A percentile compares a stretch with the other conserved stretches of the same genome.
Evolutionary conservation across 2,329 filamentous ascomycete species (phyloP).

Genomic region (Hansfordia pulvinata): DNA sequence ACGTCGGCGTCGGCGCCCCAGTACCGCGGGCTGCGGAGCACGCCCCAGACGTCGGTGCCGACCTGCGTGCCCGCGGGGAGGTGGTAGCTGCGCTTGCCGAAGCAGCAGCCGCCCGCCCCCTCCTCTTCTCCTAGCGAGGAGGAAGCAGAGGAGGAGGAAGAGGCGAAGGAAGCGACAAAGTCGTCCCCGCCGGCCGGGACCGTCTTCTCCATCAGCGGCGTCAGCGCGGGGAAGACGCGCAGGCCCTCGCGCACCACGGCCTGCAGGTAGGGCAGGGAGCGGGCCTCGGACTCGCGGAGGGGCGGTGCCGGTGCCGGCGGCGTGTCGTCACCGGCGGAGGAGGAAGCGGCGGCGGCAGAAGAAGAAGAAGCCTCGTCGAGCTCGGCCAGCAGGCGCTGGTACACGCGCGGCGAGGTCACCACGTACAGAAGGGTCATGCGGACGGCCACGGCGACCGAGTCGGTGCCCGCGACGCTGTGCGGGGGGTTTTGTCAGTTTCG

Average conservation of each 20-base stretch:
- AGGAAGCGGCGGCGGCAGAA: not conserved
- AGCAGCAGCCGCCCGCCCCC: not conserved
- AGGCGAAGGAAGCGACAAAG: not conserved
- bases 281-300: conserved; percentile 6
- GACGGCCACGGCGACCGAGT: conserved; percentile 5
- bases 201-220: conserved; percentile 4
- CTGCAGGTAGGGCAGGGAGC: conserved; percentile 6
- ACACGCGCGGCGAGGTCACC: conserved; percentile 4
- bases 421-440: conserved; percentile 5
- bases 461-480: conserved; percentile 3
- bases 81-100: conserved; percentile 6
- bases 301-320: too few species aligned
- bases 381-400: conserved; percentile 5
- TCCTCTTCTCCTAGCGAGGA: not conserved
- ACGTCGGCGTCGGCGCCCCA: conserved; percentile 5
- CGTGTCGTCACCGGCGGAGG: too few species aligned
- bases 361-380: conserved; percentile 1
- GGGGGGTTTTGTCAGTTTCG: too few species aligned
- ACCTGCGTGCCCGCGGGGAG: conserved; percentile 6
- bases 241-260: conserved; percentile 6
- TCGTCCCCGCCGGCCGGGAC: conserved; percentile 6
- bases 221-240: conserved; percentile 5
- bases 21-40: conserved; percentile 2
- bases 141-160: not conserved
- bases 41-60: conserved; percentile 2